These are phyloP conservation scores for Aspergillus ibericus DNA, from an alignment of 2,329 filamentous ascomycete genomes.

Conservation along the genomic window DNA sequence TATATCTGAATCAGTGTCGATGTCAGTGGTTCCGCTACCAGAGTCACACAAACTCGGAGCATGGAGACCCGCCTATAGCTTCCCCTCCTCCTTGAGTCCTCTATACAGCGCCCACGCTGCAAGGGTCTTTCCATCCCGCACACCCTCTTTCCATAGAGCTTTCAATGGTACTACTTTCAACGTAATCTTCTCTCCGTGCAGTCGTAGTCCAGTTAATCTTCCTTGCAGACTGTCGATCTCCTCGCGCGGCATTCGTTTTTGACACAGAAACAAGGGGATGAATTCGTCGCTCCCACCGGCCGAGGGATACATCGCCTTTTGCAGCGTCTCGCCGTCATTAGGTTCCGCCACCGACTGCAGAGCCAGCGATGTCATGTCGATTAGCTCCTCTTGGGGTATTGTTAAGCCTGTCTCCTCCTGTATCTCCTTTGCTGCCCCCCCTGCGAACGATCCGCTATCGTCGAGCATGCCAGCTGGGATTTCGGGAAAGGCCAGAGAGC, in stretches of 20 bases:
- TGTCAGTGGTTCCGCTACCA: not conserved
- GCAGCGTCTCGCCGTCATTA: conserved; percentile 39
- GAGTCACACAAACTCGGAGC: not conserved
- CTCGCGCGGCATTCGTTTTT: conserved; percentile 51
- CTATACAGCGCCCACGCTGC: conserved; percentile 58
- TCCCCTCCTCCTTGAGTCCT: conserved; percentile 50
- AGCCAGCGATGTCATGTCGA: conserved; percentile 56
- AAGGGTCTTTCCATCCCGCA: conserved; percentile 58
- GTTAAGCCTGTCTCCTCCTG: conserved; percentile 57
- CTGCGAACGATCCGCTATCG: conserved; percentile 53
- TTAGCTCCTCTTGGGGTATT: conserved; percentile 51
- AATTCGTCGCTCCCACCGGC: conserved; percentile 61
- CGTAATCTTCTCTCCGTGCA: conserved; percentile 60
- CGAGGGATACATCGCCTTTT: conserved; percentile 55
- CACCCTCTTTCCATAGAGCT: conserved; percentile 55
- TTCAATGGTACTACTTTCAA: conserved; percentile 55
- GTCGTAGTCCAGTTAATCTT: conserved; percentile 55
- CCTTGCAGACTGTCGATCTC: conserved; percentile 54
- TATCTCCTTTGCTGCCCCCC: conserved; percentile 58
- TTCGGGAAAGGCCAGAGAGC: conserved; percentile 55
- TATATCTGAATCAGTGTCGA: not conserved
- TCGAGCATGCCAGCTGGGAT: conserved; percentile 64
- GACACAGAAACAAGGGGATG: conserved; percentile 57
- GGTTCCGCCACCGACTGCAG: conserved; percentile 26
- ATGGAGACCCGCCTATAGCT: conserved; percentile 29